Conservation (phyloP, 1,139 yeast genomes). For the Blastobotrys proliferans region DNA sequence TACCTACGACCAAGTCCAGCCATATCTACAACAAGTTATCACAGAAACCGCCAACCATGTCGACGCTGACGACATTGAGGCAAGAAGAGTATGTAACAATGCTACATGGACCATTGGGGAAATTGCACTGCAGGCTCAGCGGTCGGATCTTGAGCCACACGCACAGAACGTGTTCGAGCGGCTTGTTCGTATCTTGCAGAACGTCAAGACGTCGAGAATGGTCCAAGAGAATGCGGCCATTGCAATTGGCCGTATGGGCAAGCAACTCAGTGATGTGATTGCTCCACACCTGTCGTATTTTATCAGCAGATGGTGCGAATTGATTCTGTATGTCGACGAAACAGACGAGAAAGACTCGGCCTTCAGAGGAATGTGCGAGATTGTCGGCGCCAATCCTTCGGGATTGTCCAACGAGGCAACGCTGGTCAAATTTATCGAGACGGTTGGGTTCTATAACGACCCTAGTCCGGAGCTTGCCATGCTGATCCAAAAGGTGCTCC, state of each 20-base stretch:
- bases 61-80: constrained; percentile 54
- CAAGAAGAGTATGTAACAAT: constrained; percentile 68
- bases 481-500: constrained; percentile 32
- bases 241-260: constrained; percentile 85
- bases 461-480: constrained; percentile 37
- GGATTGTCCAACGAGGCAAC: constrained; percentile 52
- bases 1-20: constrained; percentile 54
- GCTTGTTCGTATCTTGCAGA: constrained; percentile 63
- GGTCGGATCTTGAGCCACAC: constrained; percentile 54
- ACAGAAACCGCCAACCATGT: constrained; percentile 54
- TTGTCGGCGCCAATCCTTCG: constrained; percentile 62
- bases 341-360: constrained; percentile 80
- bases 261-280: constrained; percentile 55
- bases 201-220: constrained; percentile 40
- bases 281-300: constrained; percentile 57
- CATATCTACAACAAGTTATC: constrained; percentile 56
- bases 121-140: constrained; percentile 53
- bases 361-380: constrained; percentile 68
- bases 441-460: constrained; percentile 56
- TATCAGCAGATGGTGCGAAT: constrained; percentile 61
- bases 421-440: constrained; percentile 55
- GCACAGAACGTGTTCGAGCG: constrained; percentile 53
- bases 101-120: constrained; percentile 96
- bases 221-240: constrained; percentile 89
- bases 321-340: constrained; percentile 60